phyloP scores from a whole-genome alignment of 129 eudicot genomes.

The Flaveria sonorensis region DNA sequence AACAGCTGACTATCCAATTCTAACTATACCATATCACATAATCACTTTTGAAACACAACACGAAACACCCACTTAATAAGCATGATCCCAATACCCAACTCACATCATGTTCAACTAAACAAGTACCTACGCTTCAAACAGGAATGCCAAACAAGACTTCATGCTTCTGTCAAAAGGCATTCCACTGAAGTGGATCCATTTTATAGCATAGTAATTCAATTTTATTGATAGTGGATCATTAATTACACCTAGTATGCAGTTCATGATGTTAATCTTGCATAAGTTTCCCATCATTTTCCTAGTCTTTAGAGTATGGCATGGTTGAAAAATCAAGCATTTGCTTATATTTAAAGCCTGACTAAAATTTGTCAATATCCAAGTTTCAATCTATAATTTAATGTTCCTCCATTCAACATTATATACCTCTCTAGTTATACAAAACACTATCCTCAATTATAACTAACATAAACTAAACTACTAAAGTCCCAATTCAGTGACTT shows the following conservation, averaged over 20 bases:
- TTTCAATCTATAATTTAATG: not conserved
- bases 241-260: not conserved
- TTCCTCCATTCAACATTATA: not conserved
- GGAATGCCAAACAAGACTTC: not conserved
- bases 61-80: not conserved
- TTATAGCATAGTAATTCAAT: not conserved
- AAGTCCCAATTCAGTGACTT: no score
- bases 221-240: not conserved
- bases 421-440: not conserved
- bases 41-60: no score
- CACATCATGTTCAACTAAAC: not conserved
- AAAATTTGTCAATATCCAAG: not conserved
- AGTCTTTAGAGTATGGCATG: not conserved
- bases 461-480: not conserved
- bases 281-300: not conserved
- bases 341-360: not conserved
- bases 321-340: not conserved
- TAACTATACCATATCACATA: no score
- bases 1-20: no score
- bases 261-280: not conserved
- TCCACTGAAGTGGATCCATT: not conserved
- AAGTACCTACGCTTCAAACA: not conserved
- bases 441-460: not conserved
- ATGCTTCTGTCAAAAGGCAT: not conserved
- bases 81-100: not conserved